Evolutionary conservation across 306 rosid genomes (phyloP), one percentile per base, ranked within the genome.

Genomic region (Fragaria ananassa): DNA sequence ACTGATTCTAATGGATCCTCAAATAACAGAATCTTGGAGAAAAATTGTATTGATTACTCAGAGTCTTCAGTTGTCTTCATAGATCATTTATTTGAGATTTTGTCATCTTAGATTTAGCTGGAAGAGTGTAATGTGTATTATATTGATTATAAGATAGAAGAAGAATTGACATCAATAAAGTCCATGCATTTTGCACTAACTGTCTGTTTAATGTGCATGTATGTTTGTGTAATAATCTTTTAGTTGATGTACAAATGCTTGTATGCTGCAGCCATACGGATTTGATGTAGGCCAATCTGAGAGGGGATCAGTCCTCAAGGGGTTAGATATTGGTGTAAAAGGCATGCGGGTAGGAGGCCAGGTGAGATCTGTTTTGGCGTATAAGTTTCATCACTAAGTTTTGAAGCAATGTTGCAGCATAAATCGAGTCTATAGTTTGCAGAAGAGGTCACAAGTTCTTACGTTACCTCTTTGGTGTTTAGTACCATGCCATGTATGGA

Each of bases 281-380:
- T 94, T 94, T 85, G 97, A 94, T 68, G 90, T 92, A 27, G 97
- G 97, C 83, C 86, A 90, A 88, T 94, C 98, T 68, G 95, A 90
- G 80, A 86, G 88, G 75, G 97, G 98, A 76, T 79, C 84, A 8
- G 98, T 94, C 74, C 97, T 92, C 67, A 90, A 85, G 84, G 97
- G 98, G 60, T 83, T 95, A 78, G 98, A 92, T 85, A 71, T 90
- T 76, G 97, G 97, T 67, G 97, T 95, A 47, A 86, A 89, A 73
- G 98, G 98, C 84, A 92, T 94, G 97, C 84, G 87, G 65, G 89
- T 94, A 9, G 98, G 98, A 80, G 98, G 98, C 72, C 98, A 94
- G 97, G 96, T 89, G 65, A 86, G 90, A 84, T 50, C 58, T 54
- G 17, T 81, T 66, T 27, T 74, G 8, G 53, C 35, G 34, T 66